These are phyloP conservation scores for Paspalum notatum DNA, from an alignment of 176 grass and related monocot genomes.

Conservation along the genomic window DNA sequence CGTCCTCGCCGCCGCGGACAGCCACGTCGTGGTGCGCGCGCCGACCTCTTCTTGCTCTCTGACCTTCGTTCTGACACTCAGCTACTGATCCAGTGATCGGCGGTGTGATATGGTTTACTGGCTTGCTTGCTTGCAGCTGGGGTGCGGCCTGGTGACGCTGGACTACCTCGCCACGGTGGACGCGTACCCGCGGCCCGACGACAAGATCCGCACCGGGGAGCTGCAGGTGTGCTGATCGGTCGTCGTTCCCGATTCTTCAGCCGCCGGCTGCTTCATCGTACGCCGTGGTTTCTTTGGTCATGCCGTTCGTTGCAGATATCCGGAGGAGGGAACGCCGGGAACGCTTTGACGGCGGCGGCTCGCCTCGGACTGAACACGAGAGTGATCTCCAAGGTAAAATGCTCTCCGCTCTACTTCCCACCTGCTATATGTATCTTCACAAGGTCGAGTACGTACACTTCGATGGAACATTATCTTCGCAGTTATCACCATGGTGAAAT, in stretches of 20 bases:
- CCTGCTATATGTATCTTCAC: background rate
- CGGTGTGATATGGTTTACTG: background rate
- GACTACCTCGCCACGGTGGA: slow-evolving; percentile 59
- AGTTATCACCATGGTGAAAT: background rate
- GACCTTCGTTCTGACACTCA: background rate
- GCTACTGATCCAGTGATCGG: background rate
- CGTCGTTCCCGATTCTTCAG: too few species aligned
- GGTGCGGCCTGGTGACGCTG: slow-evolving; percentile 58
- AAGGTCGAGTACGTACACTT: background rate
- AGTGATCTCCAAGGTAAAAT: slow-evolving; percentile 54
- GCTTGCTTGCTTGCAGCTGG: slow-evolving; percentile 27
- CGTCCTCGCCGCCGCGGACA: background rate
- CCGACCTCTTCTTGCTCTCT: background rate
- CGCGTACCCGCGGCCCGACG: slow-evolving; percentile 56
- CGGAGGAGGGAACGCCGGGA: slow-evolving; percentile 57
- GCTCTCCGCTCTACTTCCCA: background rate
- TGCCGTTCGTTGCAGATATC: slow-evolving; percentile 39
- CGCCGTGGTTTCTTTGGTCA: background rate
- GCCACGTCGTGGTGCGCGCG: slow-evolving; percentile 4
- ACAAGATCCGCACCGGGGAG: slow-evolving; percentile 56
- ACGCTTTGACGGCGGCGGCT: slow-evolving; percentile 50
- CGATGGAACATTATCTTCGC: background rate
- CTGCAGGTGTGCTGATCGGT: slow-evolving; percentile 36
- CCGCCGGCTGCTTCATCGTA: background rate
- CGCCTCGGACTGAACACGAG: slow-evolving; percentile 54